Evolutionary conservation across 2,329 filamentous ascomycete genomes (phyloP), one percentile per base, ranked within the genome.

Genomic region (Chrysoporthe austroafricana): DNA sequence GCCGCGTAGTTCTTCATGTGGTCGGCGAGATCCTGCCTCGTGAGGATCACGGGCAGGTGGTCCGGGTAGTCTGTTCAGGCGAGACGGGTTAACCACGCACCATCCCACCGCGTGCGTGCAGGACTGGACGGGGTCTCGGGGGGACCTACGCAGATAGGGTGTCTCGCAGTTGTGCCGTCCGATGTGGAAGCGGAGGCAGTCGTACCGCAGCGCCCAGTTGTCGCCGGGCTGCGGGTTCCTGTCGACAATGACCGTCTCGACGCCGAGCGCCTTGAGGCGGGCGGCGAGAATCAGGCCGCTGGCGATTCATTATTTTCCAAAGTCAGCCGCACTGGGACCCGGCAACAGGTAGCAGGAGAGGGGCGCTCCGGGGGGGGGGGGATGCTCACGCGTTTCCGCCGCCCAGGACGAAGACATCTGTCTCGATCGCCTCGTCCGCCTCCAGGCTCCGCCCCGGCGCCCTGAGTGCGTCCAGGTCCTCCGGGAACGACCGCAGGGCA

Each of bases 1-100:
- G 73, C 79, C 3, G 79, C 80, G 65, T 85, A 85, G 1, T 77
- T 76, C 64, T 84, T 82, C 48, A 85, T 80, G 76, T 83, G 85
- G 60, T 81, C 78, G 5, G 77, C 80, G 0, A 86, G 76, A 46
- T 84, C 82, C 66, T 84, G 79, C 63, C 82, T 80, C 0, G 79
- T 77, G 0, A 81, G 80, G 69, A 81, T 81, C 36, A 79, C 73
- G 0, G 81, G 80, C 75, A 79, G 80, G 44, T 79, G 78, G 32
- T 78, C 73, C 2, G 78, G 79, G 68, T 82, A 83, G 2, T 76
- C 79, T 58, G 79, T 34, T 9, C 36, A 5, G 36, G 36, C 9
- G 9, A 39, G 36, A 39, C 9, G 36, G 36, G 26, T 26, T 26
- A 26, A 26, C 26, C 26, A 26, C 26, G 26, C 26, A 26, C 26